phyloP scores from a whole-genome alignment of 2,329 filamentous ascomycete species.

The Raffaelea albimanens region DNA sequence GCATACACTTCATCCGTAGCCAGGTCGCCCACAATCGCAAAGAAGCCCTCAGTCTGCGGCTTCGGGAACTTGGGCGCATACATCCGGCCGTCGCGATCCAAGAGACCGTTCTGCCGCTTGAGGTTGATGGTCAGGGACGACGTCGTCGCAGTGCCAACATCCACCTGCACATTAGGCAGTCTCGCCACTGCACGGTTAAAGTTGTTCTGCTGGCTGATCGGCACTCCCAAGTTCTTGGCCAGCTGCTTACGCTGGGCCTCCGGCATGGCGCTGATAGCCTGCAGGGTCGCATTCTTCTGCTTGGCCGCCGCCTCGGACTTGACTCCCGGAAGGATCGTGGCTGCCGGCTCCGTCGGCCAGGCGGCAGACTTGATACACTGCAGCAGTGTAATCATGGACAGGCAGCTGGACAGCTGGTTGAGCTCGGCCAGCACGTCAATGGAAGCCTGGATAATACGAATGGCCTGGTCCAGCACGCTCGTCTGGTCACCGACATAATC shows the following conservation, averaged over 20 bases:
- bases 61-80: slow-evolving; percentile 89
- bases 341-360: slow-evolving; percentile 75
- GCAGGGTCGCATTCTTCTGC: slow-evolving; percentile 18
- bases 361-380: slow-evolving; percentile 88
- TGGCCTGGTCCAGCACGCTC: slow-evolving; percentile 84
- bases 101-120: slow-evolving; percentile 55
- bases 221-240: slow-evolving; percentile 41
- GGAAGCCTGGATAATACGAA: slow-evolving; percentile 91
- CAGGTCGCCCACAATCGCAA: slow-evolving; percentile 65
- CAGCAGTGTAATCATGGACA: slow-evolving; percentile 74
- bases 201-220: slow-evolving; percentile 29
- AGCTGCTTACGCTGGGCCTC: slow-evolving; percentile 30
- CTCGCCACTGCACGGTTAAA: slow-evolving; percentile 51
- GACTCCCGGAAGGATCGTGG: slow-evolving; percentile 72
- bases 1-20: slow-evolving; percentile 69
- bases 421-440: slow-evolving; percentile 91
- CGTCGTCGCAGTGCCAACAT: slow-evolving; percentile 50
- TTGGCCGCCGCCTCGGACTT: slow-evolving; percentile 17
- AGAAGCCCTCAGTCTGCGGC: slow-evolving; percentile 88
- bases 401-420: slow-evolving; percentile 67
- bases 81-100: slow-evolving; percentile 60
- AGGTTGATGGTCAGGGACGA: slow-evolving; percentile 53
- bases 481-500: slow-evolving; percentile 96
- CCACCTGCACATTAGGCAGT: slow-evolving; percentile 61
- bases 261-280: slow-evolving; percentile 29